Percentiles rank a stretch among this genome's conserved stretches.
These are phyloP conservation scores for Diplodia scrobiculata DNA, from an alignment of 2,329 filamentous ascomycete species.

Conservation along the genomic window DNA sequence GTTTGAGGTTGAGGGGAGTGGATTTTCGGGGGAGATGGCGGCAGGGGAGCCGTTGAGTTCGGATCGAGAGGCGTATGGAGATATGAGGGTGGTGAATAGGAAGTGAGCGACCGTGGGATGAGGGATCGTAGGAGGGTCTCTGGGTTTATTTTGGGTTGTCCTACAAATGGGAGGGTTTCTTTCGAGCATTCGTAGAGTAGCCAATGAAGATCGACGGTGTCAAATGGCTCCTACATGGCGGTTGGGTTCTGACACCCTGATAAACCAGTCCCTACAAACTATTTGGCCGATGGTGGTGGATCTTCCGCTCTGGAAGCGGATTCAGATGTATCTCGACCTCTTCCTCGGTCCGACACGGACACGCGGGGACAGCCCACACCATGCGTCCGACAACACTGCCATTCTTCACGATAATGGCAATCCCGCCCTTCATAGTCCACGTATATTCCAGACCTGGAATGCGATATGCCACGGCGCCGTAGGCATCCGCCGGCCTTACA, in stretches of 20 bases:
- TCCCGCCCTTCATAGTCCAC: background rate
- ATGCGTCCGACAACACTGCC: background rate
- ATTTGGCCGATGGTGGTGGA: background rate
- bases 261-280: too few relatives aligned
- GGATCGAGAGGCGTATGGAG: background rate
- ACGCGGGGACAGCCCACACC: slow-evolving; percentile 1
- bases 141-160: too few relatives aligned
- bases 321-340: slow-evolving; percentile 4
- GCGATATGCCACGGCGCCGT: background rate
- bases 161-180: too few relatives aligned
- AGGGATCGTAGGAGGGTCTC: too few relatives aligned
- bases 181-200: too few relatives aligned
- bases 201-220: too few relatives aligned
- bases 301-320: background rate
- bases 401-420: background rate
- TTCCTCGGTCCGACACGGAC: background rate
- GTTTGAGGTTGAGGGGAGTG: background rate
- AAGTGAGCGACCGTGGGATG: too few relatives aligned
- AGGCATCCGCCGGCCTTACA: background rate
- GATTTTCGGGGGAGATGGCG: background rate
- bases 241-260: too few relatives aligned
- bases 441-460: slow-evolving; percentile 3
- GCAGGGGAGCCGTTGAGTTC: background rate
- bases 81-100: background rate
- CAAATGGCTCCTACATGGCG: too few relatives aligned